Evolutionary conservation across 2,329 filamentous ascomycete genomes (phyloP).

Genomic region (Penicillium sp.): DNA sequence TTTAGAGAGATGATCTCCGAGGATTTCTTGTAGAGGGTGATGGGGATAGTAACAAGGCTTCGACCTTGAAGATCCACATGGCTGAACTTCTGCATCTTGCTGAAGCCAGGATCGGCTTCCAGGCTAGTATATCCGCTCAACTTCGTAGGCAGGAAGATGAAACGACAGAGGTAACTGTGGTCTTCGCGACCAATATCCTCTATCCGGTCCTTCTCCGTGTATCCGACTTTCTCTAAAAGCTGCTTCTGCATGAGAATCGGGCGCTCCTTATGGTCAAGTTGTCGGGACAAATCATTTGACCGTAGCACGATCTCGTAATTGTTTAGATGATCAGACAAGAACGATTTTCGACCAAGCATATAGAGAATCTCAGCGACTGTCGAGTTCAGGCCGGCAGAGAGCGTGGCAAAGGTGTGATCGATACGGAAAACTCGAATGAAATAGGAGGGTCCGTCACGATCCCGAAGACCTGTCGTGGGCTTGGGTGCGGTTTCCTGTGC

Average conservation of each 20-base stretch:
- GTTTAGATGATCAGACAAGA: conserved; percentile 82
- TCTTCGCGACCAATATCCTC: conserved; percentile 95
- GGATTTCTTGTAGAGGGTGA: conserved; percentile 87
- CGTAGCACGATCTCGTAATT: conserved; percentile 96
- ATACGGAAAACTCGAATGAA: conserved; percentile 94
- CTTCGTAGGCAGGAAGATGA: conserved; percentile 88
- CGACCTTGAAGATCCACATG: conserved; percentile 88
- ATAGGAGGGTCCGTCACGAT: conserved; percentile 74
- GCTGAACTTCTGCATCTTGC: conserved; percentile 84
- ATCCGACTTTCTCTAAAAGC: conserved; percentile 86
- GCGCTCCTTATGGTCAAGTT: conserved; percentile 74
- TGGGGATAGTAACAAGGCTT: conserved; percentile 92
- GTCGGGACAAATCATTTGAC: conserved; percentile 84
- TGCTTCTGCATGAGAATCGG: conserved; percentile 90
- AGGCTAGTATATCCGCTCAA: conserved; percentile 74
- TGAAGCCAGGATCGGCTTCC: conserved; percentile 75
- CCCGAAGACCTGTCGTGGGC: conserved; percentile 30
- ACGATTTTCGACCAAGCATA: conserved; percentile 93
- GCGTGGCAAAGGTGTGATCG: conserved; percentile 90
- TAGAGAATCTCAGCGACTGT: conserved; percentile 82
- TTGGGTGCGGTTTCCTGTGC: conserved; percentile 1
- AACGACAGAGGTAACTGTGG: conserved; percentile 94
- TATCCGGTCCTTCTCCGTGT: conserved; percentile 79
- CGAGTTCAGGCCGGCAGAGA: conserved; percentile 79
- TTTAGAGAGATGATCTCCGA: conserved; percentile 93